Base-by-base conservation (phyloP, 108 stramenopile species). In the Stephanodiscus triporus region DNA sequence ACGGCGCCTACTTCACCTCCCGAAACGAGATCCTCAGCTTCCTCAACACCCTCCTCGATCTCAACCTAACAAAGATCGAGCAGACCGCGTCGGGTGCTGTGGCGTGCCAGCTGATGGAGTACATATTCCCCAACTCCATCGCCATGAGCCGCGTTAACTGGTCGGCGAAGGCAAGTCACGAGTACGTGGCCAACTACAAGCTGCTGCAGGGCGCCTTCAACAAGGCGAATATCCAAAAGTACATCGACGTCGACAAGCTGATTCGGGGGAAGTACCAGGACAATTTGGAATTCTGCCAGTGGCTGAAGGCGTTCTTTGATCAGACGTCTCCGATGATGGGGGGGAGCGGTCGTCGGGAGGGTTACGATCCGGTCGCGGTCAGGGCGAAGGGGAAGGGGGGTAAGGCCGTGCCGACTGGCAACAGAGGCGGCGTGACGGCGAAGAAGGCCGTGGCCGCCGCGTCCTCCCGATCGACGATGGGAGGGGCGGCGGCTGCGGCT, bases 251-350 rank as follows among this genome's bases (percentile, higher is more conserved):
- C 86, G 98, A 99, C 82, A 97, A 98, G 66, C 88, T 95, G 78
- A 94, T 92, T 77, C 80, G 87, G 37, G 92, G 84, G 1, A 96
- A 91, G 85, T 95, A 95, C 80, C 91, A 91, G 78, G 98, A 99
- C 83, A 98, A 98, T 82, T 85, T 99, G 42, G 99, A 99, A 70
- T 98, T 98, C 73, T 97, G 97, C 81, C 99, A 99, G 88, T 98
- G 95, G 96, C 83, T 97, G 75, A 98, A 98, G 86, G 89, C 91
- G 7, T 98, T 98, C 78, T 93, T 81, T 73, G 99, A 99, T 70
- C 91, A 92, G 74, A 64, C 66, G 70, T 47, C 43, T 38, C 32
- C 56, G 8, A 63, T 47, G 43, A 58, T 47, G 68, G 63, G 78
- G 17, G 83, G 86, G 24, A 77, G 70, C 0, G 53, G 66, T 61